Evolutionary conservation across 345 rosid genomes (phyloP), one percentile per base, ranked within the genome.

Genomic region (Noccaea caerulescens): DNA sequence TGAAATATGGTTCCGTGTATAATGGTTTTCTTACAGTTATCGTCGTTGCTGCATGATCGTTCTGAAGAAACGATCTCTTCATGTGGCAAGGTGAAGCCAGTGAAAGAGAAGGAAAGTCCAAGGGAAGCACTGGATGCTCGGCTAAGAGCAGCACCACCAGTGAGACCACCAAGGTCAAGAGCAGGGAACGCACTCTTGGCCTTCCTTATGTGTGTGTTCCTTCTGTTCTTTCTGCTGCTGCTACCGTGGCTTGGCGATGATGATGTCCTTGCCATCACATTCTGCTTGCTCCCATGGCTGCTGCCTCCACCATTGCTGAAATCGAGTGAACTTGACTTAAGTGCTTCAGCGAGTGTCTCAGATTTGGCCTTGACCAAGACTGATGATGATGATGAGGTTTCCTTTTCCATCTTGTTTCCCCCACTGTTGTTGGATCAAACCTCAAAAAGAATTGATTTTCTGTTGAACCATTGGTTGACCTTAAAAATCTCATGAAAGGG

Each of bases 41-140:
- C 91, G 4, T 77, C 73, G n/a, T 86, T 92, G 64, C 96, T 69
- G 49, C 89, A 93, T 58, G 63, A 36, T n/a, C 85, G 82, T 59
- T 84, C 84, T 37, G 87, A 85, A 81, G 86, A 82, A 60, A 51
- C 38, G 20, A 82, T 82, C 58, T 85, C 97, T 41, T 89, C 98
- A 1, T 84, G 87, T 38, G 96, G 97, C 72, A 87, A 27, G 14
- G 79, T 76, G 87, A 93, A 93, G 60, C 98, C 97, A 9, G 92
- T 91, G 84, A 93, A 93, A 62, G 97, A 89, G 72, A 91, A 91
- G 20, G 98, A 88, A 34, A 93, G 68, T 52, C 96, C 97, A 53
- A 91, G 77, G 83, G 97, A 90, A 51, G 97, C 97, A 55, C 97
- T 93, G 0, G 98, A 87, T 50, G 97, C 97, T 52, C 98, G 82